Percentiles rank a stretch among this genome's conserved stretches.
phyloP scores from a whole-genome alignment of 2,329 filamentous ascomycete species.

The Seiridium cupressi region DNA sequence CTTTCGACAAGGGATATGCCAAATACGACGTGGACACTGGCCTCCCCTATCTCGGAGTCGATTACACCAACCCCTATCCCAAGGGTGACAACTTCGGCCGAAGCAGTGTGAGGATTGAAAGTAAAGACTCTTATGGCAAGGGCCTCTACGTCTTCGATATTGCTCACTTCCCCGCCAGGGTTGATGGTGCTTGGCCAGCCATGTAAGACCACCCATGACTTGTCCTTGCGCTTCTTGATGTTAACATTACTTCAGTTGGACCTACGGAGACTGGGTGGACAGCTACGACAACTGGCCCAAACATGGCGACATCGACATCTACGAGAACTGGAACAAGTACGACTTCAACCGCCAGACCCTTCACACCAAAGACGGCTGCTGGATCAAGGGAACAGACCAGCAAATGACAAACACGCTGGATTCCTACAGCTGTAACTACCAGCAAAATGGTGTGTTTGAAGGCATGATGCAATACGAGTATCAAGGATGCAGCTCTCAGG shows the following conservation, averaged over 20 bases:
- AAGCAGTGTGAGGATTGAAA: slow-evolving; percentile 63
- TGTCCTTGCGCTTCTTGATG: background rate
- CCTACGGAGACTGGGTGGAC: slow-evolving; percentile 31
- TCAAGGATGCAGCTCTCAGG: slow-evolving; percentile 39
- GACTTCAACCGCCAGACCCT: slow-evolving; percentile 47
- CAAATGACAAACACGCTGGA: slow-evolving; percentile 28
- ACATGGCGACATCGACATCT: slow-evolving; percentile 66
- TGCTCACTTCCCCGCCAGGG: slow-evolving; percentile 62
- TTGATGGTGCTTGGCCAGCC: slow-evolving; percentile 72
- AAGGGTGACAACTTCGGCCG: slow-evolving; percentile 31
- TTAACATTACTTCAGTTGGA: slow-evolving; percentile 33
- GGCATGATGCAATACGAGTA: slow-evolving; percentile 28
- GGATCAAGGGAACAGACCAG: slow-evolving; percentile 19
- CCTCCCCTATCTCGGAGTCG: slow-evolving; percentile 39
- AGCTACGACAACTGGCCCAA: slow-evolving; percentile 14
- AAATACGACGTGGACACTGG: slow-evolving; percentile 20
- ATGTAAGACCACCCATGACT: slow-evolving; percentile 39
- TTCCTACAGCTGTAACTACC: slow-evolving; percentile 33
- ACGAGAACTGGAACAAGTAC: slow-evolving; percentile 62
- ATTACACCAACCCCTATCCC: slow-evolving; percentile 14
- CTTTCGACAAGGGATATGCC: slow-evolving; percentile 32
- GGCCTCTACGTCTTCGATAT: slow-evolving; percentile 71
- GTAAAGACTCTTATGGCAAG: slow-evolving; percentile 59
- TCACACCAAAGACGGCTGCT: slow-evolving; percentile 33
- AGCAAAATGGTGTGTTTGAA: background rate